Evolutionary conservation across 2,329 filamentous ascomycete species (phyloP).

Genomic region (Aspergillus aculeatinus): DNA sequence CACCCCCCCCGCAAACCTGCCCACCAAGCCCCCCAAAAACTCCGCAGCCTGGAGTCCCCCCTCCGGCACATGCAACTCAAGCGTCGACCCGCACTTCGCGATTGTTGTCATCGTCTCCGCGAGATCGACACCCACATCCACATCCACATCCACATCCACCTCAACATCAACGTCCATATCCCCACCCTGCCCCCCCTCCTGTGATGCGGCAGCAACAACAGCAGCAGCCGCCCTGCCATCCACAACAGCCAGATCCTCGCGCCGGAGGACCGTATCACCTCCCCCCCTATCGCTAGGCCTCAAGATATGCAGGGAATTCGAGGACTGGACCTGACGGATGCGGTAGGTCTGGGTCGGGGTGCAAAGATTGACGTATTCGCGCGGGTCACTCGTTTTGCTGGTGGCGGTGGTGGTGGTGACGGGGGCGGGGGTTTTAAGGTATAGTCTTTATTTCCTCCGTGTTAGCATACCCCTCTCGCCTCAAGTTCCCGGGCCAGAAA

Average conservation of each 20-base stretch:
- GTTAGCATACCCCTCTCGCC: not conserved
- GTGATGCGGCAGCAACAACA: too few relatives aligned
- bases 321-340: conserved; percentile 64
- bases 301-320: conserved; percentile 61
- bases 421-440: conserved; percentile 44
- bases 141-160: conserved; percentile 13
- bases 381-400: conserved; percentile 17
- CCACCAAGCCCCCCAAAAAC: conserved; percentile 31
- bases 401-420: conserved; percentile 22
- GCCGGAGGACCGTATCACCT: conserved; percentile 20
- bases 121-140: conserved; percentile 23
- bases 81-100: conserved; percentile 46
- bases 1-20: conserved; percentile 27
- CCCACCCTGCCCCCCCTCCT: too few relatives aligned
- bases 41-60: conserved; percentile 33
- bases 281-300: conserved; percentile 37
- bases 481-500: too few relatives aligned
- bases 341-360: conserved; percentile 58
- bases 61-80: conserved; percentile 42
- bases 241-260: conserved; percentile 30
- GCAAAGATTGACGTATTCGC: conserved; percentile 57
- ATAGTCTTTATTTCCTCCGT: conserved; percentile 31
- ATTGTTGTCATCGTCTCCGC: conserved; percentile 41
- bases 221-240: not conserved
- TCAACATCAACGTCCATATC: not conserved